phyloP scores from a whole-genome alignment of 176 grass and related monocot species.

The Carex littledalei region DNA sequence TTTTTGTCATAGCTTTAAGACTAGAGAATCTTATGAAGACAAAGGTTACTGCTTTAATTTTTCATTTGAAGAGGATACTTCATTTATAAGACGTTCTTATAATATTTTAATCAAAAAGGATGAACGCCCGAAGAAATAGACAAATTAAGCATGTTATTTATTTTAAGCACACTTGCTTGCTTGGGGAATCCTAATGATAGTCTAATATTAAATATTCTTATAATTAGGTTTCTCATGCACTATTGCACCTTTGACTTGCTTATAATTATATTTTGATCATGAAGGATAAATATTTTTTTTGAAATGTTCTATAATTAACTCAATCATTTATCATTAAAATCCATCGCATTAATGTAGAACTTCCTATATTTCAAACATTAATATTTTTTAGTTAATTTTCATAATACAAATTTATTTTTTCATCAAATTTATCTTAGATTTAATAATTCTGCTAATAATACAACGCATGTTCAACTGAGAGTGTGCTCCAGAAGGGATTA shows the following conservation, averaged over 20 bases:
- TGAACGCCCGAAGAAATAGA: background rate
- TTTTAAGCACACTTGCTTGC: constrained; percentile 13
- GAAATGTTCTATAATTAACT: too few relatives aligned
- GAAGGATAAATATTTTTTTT: too few relatives aligned
- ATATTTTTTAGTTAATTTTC: background rate
- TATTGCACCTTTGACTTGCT: constrained; percentile 6
- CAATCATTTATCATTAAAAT: background rate
- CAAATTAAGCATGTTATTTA: background rate
- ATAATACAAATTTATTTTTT: too few relatives aligned
- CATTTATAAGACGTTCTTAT: background rate
- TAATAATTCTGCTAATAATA: too few relatives aligned
- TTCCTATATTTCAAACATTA: background rate
- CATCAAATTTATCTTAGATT: too few relatives aligned
- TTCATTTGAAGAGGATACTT: background rate
- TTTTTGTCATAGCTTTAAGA: constrained; percentile 5
- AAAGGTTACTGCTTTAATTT: background rate
- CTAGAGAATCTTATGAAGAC: constrained; percentile 9
- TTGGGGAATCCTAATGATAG: background rate
- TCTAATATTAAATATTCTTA: background rate
- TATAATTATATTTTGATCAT: too few relatives aligned
- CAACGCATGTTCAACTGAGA: too few relatives aligned
- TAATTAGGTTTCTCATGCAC: background rate
- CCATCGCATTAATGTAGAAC: background rate
- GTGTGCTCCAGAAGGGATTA: too few relatives aligned
- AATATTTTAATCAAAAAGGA: background rate